Base-by-base conservation (phyloP, 2,329 filamentous ascomycete species). In the Colletotrichum lentis region DNA sequence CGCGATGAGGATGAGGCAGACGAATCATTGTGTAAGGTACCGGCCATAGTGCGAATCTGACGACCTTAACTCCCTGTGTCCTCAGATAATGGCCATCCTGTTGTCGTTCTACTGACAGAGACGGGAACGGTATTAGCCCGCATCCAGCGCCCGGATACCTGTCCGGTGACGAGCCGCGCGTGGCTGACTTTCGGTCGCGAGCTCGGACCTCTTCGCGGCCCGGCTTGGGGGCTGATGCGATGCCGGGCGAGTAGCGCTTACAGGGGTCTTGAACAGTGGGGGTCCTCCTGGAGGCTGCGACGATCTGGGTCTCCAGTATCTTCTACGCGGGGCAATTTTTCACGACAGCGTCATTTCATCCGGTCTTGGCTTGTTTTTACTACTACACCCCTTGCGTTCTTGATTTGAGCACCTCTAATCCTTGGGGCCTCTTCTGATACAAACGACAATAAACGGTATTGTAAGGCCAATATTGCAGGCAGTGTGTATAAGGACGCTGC, bases 21-120 rank as follows among this genome's bases (percentile, higher is more conserved):
- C 31, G 75, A 72, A 67, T 79, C 74, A 73, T 75, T 75, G 70
- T 74, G 74, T 72, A 74, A 71, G 72, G 74, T 74, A 77, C 77
- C 76, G 76, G 79, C 76, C 80, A 82, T 82, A 73, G 74, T 81
- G 78, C 72, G 76, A 70, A 70, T 61, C 58, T 77, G 70, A 58
- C 61, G 57, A 67, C 57, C 43, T 46, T 64, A 39, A 50, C 56
- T 65, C 62, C 53, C 50, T 56, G 27, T 39, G 56, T 69, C 66
- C 49, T 69, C 66, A 55, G 37, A 62, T 35, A 20, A 57, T 66
- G 62, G 66, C 66, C 76, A 79, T 79, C 71, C 72, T 78, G 79
- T 80, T 73, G 74, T 77, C 73, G 68, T 71, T 59, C 53, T 62
- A 54, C 20, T 44, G 35, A 59, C 27, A 31, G 39, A 24, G 31